Conservation (phyloP, 352 stramenopile species). For the Phytophthora syringae region DNA sequence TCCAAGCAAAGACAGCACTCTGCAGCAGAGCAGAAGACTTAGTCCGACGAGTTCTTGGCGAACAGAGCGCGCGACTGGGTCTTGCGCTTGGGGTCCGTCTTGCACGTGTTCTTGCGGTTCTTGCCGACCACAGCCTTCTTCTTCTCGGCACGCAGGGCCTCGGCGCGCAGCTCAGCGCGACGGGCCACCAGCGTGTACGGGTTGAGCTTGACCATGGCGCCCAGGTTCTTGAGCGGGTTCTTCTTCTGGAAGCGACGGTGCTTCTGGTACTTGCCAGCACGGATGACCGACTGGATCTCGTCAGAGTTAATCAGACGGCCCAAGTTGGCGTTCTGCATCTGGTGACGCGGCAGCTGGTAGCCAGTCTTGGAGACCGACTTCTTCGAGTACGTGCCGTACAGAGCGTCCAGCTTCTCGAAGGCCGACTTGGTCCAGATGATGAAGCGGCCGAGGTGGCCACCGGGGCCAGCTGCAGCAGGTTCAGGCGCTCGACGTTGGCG, state of each 20-base stretch:
- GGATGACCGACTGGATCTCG: conserved; percentile 97
- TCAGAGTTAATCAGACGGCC: conserved; percentile 99
- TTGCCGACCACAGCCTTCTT: conserved; percentile 82
- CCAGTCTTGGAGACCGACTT: conserved; percentile 91
- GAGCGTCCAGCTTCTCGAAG: conserved; percentile 96
- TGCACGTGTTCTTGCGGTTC: conserved; percentile 89
- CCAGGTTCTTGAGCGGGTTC: conserved; percentile 97
- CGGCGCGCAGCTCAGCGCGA: conserved; percentile 87
- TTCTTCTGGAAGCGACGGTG: conserved; percentile 95
- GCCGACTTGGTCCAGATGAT: conserved; percentile 98
- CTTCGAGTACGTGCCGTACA: conserved; percentile 96
- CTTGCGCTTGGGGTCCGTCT: conserved; percentile 76
- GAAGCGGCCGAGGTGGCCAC: conserved; percentile 99
- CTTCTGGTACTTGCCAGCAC: conserved; percentile 93
- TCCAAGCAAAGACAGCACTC: conserved; percentile 13
- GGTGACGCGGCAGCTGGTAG: conserved; percentile 94
- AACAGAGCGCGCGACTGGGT: conserved; percentile 79
- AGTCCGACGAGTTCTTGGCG: conserved; percentile 85
- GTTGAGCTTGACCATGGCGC: conserved; percentile 97
- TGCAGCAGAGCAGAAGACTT: conserved; percentile 35
- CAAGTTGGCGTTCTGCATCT: conserved; percentile 98
- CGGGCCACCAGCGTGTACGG: conserved; percentile 95
- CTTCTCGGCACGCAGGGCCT: conserved; percentile 90
- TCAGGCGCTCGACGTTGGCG: conserved; percentile 97
- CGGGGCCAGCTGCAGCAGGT: conserved; percentile 97